Percentiles rank a stretch among this genome's conserved stretches.
These are phyloP conservation scores for Clohesyomyces aquaticus DNA, from an alignment of 495 filamentous ascomycete species.

Conservation along the genomic window DNA sequence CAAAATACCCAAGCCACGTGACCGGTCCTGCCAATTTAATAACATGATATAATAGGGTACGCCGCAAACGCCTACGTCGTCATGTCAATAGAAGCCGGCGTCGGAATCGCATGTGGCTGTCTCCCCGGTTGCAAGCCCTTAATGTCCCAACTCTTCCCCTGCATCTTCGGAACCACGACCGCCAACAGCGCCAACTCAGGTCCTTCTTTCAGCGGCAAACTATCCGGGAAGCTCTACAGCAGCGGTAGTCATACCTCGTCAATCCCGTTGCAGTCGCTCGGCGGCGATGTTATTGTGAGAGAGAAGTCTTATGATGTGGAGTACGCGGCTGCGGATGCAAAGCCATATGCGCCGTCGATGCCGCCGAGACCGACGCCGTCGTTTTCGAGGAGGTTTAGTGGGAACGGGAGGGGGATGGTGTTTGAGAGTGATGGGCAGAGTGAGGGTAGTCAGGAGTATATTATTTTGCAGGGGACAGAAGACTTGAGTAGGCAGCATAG, in stretches of 20 bases:
- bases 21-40: neutral
- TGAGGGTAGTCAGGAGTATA: no score
- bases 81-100: constrained; percentile 1
- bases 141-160: neutral
- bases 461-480: no score
- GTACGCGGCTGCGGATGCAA: neutral
- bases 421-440: no score
- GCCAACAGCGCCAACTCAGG: neutral
- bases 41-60: no score
- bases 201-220: no score
- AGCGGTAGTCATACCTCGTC: neutral
- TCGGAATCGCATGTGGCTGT: constrained; percentile 5
- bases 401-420: no score
- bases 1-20: neutral
- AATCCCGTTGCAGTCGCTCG: neutral
- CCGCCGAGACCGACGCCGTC: neutral
- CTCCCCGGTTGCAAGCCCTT: constrained; percentile 7
- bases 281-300: neutral
- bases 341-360: neutral
- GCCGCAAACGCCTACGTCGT: constrained; percentile 8
- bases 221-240: neutral
- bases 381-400: constrained; percentile 3
- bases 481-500: no score
- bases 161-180: neutral
- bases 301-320: neutral